Evolutionary conservation across 441 rosid species (phyloP).

Genomic region (Populus hybrid): DNA sequence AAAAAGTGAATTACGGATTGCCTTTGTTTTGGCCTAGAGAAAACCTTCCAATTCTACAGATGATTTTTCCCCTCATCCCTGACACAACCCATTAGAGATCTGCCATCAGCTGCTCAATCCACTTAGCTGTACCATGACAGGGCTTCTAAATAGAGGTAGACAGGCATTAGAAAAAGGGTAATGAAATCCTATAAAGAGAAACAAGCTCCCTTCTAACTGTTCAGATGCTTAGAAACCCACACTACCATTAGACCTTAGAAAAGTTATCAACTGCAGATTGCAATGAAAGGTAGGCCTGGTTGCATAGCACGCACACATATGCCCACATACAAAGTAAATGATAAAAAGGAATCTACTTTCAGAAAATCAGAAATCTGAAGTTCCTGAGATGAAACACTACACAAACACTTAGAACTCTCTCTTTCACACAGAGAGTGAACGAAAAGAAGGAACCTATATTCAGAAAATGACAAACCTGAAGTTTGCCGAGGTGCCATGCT

Average conservation of each 20-base stretch:
- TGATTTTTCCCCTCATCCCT: not conserved
- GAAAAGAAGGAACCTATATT: not conserved
- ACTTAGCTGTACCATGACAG: not conserved
- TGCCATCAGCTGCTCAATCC: not conserved
- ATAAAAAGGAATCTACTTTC: not conserved
- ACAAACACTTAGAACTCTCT: not conserved
- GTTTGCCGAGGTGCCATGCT: slow-evolving; percentile 78
- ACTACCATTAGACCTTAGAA: not conserved
- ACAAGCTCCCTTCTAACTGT: not conserved
- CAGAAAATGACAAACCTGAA: slow-evolving; percentile 45
- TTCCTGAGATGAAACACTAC: not conserved
- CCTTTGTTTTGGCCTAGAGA: not conserved
- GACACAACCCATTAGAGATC: not conserved
- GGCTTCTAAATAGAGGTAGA: not conserved
- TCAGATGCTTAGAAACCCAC: not conserved
- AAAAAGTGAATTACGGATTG: not conserved
- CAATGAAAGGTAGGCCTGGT: not conserved
- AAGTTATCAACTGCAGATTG: not conserved
- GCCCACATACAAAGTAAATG: not conserved
- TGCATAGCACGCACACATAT: not conserved
- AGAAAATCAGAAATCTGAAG: not conserved
- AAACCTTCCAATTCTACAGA: not conserved
- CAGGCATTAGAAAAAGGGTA: not conserved
- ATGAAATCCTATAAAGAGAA: not conserved
- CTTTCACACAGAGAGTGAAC: not conserved